Conservation (phyloP, 129 eudicot genomes). For the Apium graveolens region DNA sequence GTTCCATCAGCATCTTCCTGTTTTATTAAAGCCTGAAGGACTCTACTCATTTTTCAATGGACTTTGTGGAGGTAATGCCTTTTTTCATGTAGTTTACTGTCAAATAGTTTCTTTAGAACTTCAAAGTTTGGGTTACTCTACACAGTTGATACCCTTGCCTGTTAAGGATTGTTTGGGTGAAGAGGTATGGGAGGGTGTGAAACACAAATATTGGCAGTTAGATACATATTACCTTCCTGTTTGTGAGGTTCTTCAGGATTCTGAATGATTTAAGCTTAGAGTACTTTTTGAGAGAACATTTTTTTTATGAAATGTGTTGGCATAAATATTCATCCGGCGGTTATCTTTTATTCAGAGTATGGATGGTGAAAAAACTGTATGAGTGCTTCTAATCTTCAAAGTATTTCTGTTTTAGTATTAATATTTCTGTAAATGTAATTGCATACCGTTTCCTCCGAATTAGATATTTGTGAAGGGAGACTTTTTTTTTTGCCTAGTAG, state of each 20-base stretch:
- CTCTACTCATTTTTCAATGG: conserved; percentile 96
- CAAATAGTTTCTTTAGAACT: conserved; percentile 90
- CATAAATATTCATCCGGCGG: neutral
- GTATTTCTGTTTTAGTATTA: neutral
- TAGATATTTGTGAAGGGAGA: neutral
- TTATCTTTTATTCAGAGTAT: neutral
- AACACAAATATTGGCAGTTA: conserved; percentile 92
- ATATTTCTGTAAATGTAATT: neutral
- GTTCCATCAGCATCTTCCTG: conserved; percentile 85
- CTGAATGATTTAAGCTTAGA: conserved; percentile 34
- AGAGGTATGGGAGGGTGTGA: conserved; percentile 94
- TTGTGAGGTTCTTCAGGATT: conserved; percentile 58
- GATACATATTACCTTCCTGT: conserved; percentile 96
- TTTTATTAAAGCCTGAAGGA: conserved; percentile 79
- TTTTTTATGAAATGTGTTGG: conserved; percentile 9
- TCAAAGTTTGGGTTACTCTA: conserved; percentile 75
- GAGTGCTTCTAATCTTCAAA: neutral
- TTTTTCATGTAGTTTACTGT: conserved; percentile 94
- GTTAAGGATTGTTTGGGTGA: conserved; percentile 87
- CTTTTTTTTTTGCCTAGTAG: neutral
- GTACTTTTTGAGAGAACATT: neutral
- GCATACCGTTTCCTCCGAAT: neutral
- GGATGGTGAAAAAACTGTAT: neutral
- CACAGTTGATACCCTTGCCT: conserved; percentile 84
- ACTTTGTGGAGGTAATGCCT: conserved; percentile 94